These are phyloP conservation scores for Leucaena leucocephala DNA, from an alignment of 306 rosid species.

Conservation along the genomic window DNA sequence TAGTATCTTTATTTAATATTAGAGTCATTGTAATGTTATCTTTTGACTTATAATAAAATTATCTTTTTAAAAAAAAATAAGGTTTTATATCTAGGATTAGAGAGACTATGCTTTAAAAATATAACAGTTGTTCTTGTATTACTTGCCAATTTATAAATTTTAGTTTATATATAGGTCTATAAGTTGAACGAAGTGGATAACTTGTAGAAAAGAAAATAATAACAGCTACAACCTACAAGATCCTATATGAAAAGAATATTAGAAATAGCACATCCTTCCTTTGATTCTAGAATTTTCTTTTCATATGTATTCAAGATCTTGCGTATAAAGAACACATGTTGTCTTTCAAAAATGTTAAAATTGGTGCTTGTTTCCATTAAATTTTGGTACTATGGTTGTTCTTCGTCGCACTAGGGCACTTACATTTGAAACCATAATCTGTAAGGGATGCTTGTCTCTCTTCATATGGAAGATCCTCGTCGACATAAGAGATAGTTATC, in stretches of 20 bases:
- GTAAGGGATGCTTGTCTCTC: constrained; percentile 68
- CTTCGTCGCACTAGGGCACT: constrained; percentile 57
- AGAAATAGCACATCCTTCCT: not conserved
- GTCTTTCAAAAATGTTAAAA: not conserved
- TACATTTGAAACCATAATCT: constrained; percentile 68
- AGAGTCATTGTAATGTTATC: too few relatives aligned
- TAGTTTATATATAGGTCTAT: not conserved
- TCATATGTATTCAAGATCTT: not conserved
- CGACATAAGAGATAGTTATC: constrained; percentile 91
- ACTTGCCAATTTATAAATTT: too few relatives aligned
- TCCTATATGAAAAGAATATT: not conserved
- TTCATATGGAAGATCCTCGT: constrained; percentile 74
- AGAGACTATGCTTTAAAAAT: too few relatives aligned
- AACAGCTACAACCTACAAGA: not conserved
- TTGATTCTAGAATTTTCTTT: not conserved
- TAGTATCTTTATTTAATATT: too few relatives aligned
- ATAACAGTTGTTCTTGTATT: too few relatives aligned
- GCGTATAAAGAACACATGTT: not conserved
- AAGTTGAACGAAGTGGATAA: not conserved
- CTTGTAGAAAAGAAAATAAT: not conserved
- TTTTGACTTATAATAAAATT: too few relatives aligned
- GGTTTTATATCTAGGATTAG: too few relatives aligned
- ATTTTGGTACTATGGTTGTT: constrained; percentile 33
- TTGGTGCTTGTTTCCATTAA: not conserved
- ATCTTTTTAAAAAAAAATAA: too few relatives aligned